These are phyloP conservation scores for Naganishia kalamii DNA, from an alignment of 768 basidiomycete species.

Conservation along the genomic window DNA sequence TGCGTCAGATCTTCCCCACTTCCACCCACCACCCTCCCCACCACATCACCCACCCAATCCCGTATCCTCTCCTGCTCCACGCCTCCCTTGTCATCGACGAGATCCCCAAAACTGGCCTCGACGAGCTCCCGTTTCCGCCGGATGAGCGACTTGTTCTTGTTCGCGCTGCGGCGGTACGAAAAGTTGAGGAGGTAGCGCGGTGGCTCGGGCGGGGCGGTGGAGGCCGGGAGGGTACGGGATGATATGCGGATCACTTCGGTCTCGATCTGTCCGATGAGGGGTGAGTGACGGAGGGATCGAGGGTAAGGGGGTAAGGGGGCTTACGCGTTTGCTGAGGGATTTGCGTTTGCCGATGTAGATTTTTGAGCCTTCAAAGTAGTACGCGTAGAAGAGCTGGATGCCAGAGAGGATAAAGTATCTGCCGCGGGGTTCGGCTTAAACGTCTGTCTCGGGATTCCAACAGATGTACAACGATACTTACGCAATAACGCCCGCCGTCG, in stretches of 20 bases:
- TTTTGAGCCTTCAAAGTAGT: conserved; percentile 73
- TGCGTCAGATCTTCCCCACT: conserved; percentile 1
- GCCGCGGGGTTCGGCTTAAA: background rate
- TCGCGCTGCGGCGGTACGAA: conserved; percentile 23
- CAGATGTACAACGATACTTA: conserved; percentile 49
- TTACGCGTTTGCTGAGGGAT: conserved; percentile 75
- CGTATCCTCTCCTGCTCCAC: conserved; percentile 21
- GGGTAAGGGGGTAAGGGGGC: conserved; percentile 34
- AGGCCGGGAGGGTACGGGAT: conserved; percentile 58
- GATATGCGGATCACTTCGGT: conserved; percentile 79
- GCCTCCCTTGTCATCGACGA: conserved; percentile 21
- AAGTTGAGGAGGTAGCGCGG: conserved; percentile 62
- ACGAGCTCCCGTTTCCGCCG: conserved; percentile 8
- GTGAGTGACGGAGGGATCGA: conserved; percentile 7
- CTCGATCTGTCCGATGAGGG: conserved; percentile 58
- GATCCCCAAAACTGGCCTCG: background rate
- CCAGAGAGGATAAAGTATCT: conserved; percentile 72
- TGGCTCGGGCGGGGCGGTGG: conserved; percentile 44
- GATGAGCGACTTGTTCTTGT: conserved; percentile 25
- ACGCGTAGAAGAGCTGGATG: conserved; percentile 72
- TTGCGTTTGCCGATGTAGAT: conserved; percentile 87
- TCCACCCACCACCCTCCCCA: conserved; percentile 15
- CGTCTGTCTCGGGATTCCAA: background rate
- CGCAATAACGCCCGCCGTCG: conserved; percentile 71
- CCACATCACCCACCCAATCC: conserved; percentile 21